Evolutionary conservation across 2,329 filamentous ascomycete genomes (phyloP).

Genomic region (Clathrospora elynae): DNA sequence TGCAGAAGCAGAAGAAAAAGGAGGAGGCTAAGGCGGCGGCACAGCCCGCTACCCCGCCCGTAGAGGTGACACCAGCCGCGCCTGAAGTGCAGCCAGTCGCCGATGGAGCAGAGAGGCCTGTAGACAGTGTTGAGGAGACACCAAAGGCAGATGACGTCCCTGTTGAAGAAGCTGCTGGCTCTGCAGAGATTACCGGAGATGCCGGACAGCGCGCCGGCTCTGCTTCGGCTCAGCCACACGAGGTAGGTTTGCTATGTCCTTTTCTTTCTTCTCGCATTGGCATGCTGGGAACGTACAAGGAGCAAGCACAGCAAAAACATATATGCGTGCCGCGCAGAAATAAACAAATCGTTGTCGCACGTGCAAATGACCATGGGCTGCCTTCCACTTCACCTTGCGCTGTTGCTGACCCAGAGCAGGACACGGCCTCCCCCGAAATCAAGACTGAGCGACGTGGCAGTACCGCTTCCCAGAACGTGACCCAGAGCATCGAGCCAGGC

Average conservation of each 20-base stretch:
- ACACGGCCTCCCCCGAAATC: conserved; percentile 15
- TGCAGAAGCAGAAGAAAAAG: conserved; percentile 83
- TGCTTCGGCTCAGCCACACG: conserved; percentile 24
- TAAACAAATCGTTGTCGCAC: conserved; percentile 28
- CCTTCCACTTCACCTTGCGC: conserved; percentile 10
- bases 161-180: conserved; percentile 14
- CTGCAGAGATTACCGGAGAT: conserved; percentile 19
- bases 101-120: conserved; percentile 33
- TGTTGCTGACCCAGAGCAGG: conserved; percentile 25
- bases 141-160: conserved; percentile 16
- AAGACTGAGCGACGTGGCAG: conserved; percentile 25
- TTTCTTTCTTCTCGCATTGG: conserved; percentile 1
- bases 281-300: conserved; percentile 12
- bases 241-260: conserved; percentile 30
- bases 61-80: conserved; percentile 25
- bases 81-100: conserved; percentile 27
- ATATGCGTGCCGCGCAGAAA: conserved; percentile 18
- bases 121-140: conserved; percentile 38
- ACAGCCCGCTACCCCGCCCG: conserved; percentile 35
- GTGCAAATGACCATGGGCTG: conserved; percentile 27
- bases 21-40: conserved; percentile 43
- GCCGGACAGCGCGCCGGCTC: conserved; percentile 23
- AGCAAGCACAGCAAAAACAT: conserved; percentile 2
- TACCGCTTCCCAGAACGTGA: conserved; percentile 21
- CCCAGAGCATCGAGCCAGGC: conserved; percentile 24